A percentile compares a stretch with the other conserved stretches of the same genome.
Conservation (phyloP, 192 early-diverging fungal species). For the Podila verticillata region DNA sequence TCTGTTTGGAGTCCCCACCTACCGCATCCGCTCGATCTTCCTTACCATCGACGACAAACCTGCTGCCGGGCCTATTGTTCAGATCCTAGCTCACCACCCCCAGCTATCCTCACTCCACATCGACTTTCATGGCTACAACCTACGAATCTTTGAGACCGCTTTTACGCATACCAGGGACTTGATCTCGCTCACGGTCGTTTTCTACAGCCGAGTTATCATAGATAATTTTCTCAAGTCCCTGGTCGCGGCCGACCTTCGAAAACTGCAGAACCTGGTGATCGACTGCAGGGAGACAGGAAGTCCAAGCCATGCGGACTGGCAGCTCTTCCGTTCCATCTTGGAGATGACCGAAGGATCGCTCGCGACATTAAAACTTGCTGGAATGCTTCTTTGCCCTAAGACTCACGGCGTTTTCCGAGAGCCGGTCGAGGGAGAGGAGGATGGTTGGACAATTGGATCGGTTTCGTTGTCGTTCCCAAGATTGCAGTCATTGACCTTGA, state of each 20-base stretch:
- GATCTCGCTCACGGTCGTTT: neutral
- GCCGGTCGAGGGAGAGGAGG: neutral
- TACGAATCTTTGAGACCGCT: neutral
- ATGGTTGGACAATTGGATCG: neutral
- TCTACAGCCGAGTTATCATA: neutral
- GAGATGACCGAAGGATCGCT: neutral
- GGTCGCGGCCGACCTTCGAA: neutral
- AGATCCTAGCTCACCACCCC: neutral
- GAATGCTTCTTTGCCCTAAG: constrained; percentile 1
- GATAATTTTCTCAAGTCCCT: neutral
- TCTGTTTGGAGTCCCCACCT: neutral
- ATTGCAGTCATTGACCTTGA: neutral
- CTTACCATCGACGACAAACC: neutral
- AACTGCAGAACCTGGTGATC: neutral
- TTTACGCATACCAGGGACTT: neutral
- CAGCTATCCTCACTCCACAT: neutral
- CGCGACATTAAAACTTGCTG: neutral
- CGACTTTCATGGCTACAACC: neutral
- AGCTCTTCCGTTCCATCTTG: neutral
- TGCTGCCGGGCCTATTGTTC: neutral
- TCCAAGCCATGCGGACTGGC: neutral
- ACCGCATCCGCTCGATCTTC: neutral
- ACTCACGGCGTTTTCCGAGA: neutral
- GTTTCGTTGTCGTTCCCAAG: neutral
- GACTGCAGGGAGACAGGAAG: neutral